Base-by-base conservation (phyloP, 164 flowering plant genomes). In the Berberis vulgaris region DNA sequence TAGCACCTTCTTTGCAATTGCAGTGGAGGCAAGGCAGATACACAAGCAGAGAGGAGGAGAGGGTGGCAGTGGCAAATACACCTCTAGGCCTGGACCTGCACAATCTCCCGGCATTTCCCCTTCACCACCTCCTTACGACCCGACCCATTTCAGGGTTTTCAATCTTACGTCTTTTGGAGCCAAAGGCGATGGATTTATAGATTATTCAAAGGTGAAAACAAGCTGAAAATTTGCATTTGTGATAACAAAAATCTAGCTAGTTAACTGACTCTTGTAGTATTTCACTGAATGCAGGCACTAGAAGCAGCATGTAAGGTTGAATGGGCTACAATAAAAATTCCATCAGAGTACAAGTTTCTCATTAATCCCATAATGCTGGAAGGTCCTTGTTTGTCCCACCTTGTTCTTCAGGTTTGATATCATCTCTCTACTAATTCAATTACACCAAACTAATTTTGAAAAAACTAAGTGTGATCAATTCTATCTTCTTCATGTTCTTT, bases 381-480 rank as follows among this genome's bases (percentile, higher is more conserved):
- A 75, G 97, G 96, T 26, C 89, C 96, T 54, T 91, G 97, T 67
- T 72, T 71, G 83, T 83, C 91, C 63, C 65, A 77, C 59, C 80
- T 86, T 64, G 76, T 78, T 77, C 83, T 91, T 68, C 83, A 88
- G 91, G 95, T 84, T 12, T 64, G 72, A 59, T 40, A 12, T 64
- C 47, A 53, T n/a, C 5, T 53, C 13, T 26, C 56, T n/a, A 9
- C 4, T 53, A 1, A 2, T 53, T n/a, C 13, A 2, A 4, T 5
- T 5, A 53, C 11, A 5, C 1, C n/a, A 4, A 1, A 53, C 12
- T 9, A 9, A 1, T 53, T 53, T 9, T 1, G 5, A 53, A 10
- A 42, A 6, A 57, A 58, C 40, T 10, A 63, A 60, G 4, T 43
- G 45, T 56, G 12, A 44, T 8, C 5, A 4, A 3, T 39, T 54